Evolutionary conservation across 1,284 basidiomycete genomes (phyloP), one percentile per base, ranked within the genome.

Genomic region (Xerocomus minutiporus): DNA sequence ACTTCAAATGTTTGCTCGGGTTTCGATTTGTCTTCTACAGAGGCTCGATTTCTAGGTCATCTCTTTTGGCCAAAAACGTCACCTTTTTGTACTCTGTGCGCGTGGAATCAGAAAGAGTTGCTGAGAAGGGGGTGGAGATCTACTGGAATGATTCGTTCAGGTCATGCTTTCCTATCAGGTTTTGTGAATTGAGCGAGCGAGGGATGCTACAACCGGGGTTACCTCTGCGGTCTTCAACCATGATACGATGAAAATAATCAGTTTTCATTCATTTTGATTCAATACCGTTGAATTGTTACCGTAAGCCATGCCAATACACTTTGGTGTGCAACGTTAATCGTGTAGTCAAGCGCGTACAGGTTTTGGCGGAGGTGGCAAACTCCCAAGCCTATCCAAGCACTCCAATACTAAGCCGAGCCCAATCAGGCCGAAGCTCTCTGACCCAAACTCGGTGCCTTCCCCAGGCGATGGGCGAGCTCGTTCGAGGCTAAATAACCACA

Each of bases 371-470:
- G 65, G 60, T 6, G 63, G 63, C 20, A 68, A 41, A 48, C 67
- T 44, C 26, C 60, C 57, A 3, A 85, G 65, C 46, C 63, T 69
- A 32, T 83, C 79, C 58, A 88, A 64, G 54, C 76, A 81, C 48
- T 86, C 79, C 48, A 86, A 75, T 20, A 88, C 72, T 15, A 77
- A 68, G 4, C 75, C 75, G 41, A 91, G 69, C 0, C 81, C 80
- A 50, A 90, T 73, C 44, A 90, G 59, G 4, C 82, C 81, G 65
- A 90, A 91, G 57, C 86, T 88, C 50, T 80, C 75, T 4, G 79
- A 75, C 5, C 83, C 88, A 60, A 82, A 83, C n/a, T 43, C 49
- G 35, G 23, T 12, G 40, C 12, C 39, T 40, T 25, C 13, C 25
- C 40, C n/a, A 9, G 31, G 5, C 12, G 52, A 53, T 28, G 40